Base-by-base conservation (phyloP, 371 early-diverging fungal genomes). In the Batkoa obscura region DNA sequence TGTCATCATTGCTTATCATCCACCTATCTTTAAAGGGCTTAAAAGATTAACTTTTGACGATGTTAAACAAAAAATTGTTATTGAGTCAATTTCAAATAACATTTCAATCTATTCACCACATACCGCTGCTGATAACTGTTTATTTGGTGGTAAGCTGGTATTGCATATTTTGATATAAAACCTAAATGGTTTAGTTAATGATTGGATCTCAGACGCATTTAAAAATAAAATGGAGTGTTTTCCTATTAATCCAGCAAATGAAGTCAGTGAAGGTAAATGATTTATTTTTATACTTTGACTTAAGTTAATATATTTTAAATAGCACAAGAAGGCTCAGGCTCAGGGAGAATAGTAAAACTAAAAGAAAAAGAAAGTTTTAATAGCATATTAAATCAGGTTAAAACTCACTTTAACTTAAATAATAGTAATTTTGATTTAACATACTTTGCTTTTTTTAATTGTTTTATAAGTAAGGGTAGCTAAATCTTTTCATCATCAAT, bases 31-130 rank as follows among this genome's bases (percentile, higher is more conserved):
- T 67, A 66, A 72, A 9, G 69, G 83, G 9, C 69, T 90, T 66
- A 98, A 97, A 66, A 77, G 78, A 15, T 72, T 98, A 53, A 79
- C 74, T 12, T 64, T 82, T 59, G 65, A 67, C 15, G 82, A 90
- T 60, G 68, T 73, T 36, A 86, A 88, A 65, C 88, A 90, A 63
- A 69, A 71, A 56, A 80, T 92, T 63, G 79, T 93, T 0, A 69
- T 91, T 50, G 79, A 75, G 51, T 88, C 89, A 46, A 84, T 86
- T 41, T 83, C 85, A 35, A 73, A 75, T 35, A 89, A 91, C 36
- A 78, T 98, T 17, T 87, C 94, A 23, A 80, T 99, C 38, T 94
- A 86, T 71, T 88, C 87, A 17, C 99, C 99, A 49, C 99, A 99
- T 65, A 95, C 98, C 17, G 83, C 98, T 12, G 75, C 93, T 54